These are phyloP conservation scores for Agaricus subrufescens DNA, from an alignment of 768 basidiomycete genomes.

Conservation along the genomic window DNA sequence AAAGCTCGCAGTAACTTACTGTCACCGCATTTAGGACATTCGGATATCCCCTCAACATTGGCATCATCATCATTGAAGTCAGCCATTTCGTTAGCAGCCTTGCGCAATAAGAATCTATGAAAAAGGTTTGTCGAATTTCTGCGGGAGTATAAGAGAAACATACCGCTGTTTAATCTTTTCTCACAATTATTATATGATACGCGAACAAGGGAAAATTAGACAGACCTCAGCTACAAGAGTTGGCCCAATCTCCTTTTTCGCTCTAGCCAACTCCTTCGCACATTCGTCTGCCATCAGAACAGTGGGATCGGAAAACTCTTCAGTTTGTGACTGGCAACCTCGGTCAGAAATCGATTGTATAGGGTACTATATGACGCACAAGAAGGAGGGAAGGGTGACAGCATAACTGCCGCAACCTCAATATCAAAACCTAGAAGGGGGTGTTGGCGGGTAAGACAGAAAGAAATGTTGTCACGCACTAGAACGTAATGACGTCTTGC, in stretches of 20 bases:
- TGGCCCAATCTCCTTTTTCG: conserved; percentile 41
- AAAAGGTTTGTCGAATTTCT: not conserved
- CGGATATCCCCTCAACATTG: conserved; percentile 34
- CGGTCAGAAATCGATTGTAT: not conserved
- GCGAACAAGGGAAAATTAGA: not conserved
- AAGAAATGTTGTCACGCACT: conserved; percentile 20
- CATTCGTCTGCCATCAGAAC: conserved; percentile 39
- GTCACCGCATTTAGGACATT: conserved; percentile 67
- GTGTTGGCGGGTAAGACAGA: not conserved
- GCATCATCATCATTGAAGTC: conserved; percentile 41
- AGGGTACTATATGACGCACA: conserved; percentile 28
- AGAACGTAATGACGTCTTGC: conserved; percentile 44
- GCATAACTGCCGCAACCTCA: conserved; percentile 71
- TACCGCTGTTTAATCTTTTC: conserved; percentile 11
- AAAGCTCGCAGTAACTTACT: conserved; percentile 27
- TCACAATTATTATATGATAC: not conserved
- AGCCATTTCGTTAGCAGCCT: conserved; percentile 35
- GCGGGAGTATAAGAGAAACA: not conserved
- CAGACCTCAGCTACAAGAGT: conserved; percentile 37
- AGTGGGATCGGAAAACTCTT: conserved; percentile 47
- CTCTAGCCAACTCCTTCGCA: conserved; percentile 56
- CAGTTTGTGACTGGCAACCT: conserved; percentile 15
- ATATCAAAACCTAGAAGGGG: conserved; percentile 54
- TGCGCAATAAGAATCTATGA: conserved; percentile 42
- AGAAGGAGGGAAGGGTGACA: conserved; percentile 70